A percentile compares a stretch with the other conserved stretches of the same genome.
phyloP scores from a whole-genome alignment of 441 rosid genomes.

The Kokia cookei region DNA sequence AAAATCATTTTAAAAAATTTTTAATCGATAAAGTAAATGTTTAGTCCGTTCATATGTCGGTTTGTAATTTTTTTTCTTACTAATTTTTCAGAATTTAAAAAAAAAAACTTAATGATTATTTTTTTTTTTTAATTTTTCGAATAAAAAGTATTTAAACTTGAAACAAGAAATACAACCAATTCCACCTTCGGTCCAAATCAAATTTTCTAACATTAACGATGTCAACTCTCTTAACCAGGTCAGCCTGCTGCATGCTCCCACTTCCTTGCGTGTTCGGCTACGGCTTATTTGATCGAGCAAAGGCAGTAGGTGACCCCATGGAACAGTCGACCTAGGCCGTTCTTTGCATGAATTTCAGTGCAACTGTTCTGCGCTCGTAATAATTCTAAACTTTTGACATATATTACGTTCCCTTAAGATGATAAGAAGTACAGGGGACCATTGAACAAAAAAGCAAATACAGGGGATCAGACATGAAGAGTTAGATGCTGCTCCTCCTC shows the following conservation, averaged over 20 bases:
- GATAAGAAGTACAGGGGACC: not conserved
- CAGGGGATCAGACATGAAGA: not conserved
- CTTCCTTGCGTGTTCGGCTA: not conserved
- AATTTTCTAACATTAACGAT: not conserved
- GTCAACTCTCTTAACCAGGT: not conserved
- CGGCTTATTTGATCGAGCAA: not conserved
- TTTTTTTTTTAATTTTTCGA: no score
- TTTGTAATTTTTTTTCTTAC: no score
- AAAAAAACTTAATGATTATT: no score
- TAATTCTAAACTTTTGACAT: not conserved
- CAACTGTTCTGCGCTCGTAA: not conserved
- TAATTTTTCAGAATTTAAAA: no score
- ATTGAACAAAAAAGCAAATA: not conserved
- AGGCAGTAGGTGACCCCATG: not conserved
- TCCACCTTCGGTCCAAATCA: no score
- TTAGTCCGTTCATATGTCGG: no score
- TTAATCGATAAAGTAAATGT: no score
- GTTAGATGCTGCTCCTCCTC: conserved; percentile 15
- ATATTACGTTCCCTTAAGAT: not conserved
- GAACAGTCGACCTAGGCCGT: not conserved
- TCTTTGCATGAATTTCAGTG: no score
- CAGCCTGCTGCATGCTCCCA: not conserved
- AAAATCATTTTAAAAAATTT: no score
- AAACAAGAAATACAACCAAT: no score
- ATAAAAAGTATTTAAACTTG: no score